A percentile compares a stretch with the other conserved stretches of the same genome.
Evolutionary conservation across 2,329 filamentous ascomycete species (phyloP).

Genomic region (Fusarium fujikuroi): DNA sequence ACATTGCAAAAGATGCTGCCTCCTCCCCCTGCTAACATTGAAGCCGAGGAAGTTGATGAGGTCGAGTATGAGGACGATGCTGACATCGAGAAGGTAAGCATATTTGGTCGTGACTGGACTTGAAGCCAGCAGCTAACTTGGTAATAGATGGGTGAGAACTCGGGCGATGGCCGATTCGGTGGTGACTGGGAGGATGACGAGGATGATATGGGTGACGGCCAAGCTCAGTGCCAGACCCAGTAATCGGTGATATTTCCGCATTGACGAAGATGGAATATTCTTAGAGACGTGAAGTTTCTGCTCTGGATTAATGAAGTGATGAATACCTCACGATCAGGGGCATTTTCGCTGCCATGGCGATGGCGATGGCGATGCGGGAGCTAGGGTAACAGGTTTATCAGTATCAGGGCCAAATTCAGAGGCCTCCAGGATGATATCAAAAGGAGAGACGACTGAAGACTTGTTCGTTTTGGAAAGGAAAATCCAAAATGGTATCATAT

Average conservation of each 20-base stretch:
- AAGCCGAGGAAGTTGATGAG: slow-evolving; percentile 83
- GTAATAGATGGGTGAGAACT: slow-evolving; percentile 74
- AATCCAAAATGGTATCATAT: slow-evolving; percentile 27
- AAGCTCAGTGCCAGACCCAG: slow-evolving; percentile 78
- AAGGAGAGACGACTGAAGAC: slow-evolving; percentile 4
- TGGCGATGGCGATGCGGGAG: background rate
- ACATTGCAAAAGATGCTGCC: slow-evolving; percentile 82
- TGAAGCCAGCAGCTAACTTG: slow-evolving; percentile 21
- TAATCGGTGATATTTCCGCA: slow-evolving; percentile 53
- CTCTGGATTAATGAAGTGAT: slow-evolving; percentile 41
- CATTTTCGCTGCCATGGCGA: slow-evolving; percentile 6
- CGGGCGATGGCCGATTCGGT: slow-evolving; percentile 73
- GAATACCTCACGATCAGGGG: slow-evolving; percentile 38
- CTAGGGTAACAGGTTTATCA: background rate
- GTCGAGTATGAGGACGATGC: slow-evolving; percentile 87
- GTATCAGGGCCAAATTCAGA: background rate
- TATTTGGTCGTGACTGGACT: slow-evolving; percentile 1
- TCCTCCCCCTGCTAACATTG: slow-evolving; percentile 67
- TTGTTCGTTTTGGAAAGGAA: slow-evolving; percentile 16
- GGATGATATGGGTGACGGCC: slow-evolving; percentile 73
- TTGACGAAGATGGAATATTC: slow-evolving; percentile 14
- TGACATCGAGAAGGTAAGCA: slow-evolving; percentile 78
- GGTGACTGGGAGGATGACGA: slow-evolving; percentile 75
- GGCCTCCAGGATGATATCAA: slow-evolving; percentile 3
- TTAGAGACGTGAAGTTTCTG: slow-evolving; percentile 23